Base-by-base conservation (phyloP, 208 protist species). In the Leishmania aethiopica region DNA sequence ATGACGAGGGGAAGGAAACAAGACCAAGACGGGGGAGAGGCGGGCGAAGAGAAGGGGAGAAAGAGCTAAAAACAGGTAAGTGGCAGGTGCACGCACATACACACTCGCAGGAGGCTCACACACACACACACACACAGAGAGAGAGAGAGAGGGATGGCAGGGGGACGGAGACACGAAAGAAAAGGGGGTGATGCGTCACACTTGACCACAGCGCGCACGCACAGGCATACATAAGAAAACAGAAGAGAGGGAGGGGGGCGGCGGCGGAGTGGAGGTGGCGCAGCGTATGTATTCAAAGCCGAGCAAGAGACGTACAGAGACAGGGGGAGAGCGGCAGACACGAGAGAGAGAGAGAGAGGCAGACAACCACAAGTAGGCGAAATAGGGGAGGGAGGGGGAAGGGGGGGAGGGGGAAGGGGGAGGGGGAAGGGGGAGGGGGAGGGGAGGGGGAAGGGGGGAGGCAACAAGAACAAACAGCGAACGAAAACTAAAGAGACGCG, bases 291-390 rank as follows among this genome's bases (percentile, higher is more conserved):
- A 55, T 55, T 55, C 51, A 3, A 55, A 55, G 51, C 51, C 17
- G 51, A 55, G 15, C 11, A 7, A 49, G 3, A 32, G 19, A 74
- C 19, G 69, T 32, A 47, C 37, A 74, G 69, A 55, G 40, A 7
- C 49, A 19, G 15, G 49, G 49, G 4, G 42, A 40, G 7, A 53
- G 40, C 42, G 6, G 53, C 69, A 74, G n/a, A n/a, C 37, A 40
- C 6, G 15, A 10, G n/a, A 74, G 19, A 74, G 69, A 74, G 69
- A 73, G 45, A 75, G 71, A 35, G 10, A 0, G 6, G 49, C 70
- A 74, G 19, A 55, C 66, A 59, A 59, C 37, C 73, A 77, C 35
- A 77, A 32, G n/a, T 37, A 77, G 17, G 62, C 73, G 32, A 6
- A 77, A 64, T 0, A 77, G 0, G 45, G 71, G 45, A 32, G n/a